Percentiles rank a stretch among this genome's conserved stretches.
phyloP scores from a whole-genome alignment of 2,329 filamentous ascomycete genomes.

The Colletotrichum sp. region DNA sequence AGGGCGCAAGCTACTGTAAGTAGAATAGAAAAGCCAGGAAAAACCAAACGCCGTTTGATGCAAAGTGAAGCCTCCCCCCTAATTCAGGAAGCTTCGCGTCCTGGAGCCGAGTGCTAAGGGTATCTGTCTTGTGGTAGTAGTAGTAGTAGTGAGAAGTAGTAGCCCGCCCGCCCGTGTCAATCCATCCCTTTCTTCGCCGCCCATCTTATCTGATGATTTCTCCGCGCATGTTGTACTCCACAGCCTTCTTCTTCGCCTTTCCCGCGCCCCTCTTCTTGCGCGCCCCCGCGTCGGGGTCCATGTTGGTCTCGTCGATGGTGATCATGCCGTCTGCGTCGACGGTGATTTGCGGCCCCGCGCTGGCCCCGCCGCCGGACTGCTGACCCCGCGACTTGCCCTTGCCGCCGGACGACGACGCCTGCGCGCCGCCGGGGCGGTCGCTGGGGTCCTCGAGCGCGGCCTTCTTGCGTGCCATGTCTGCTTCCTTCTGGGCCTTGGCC shows the following conservation, averaged over 20 bases:
- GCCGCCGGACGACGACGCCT: neutral
- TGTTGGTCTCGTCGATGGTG: conserved; percentile 22
- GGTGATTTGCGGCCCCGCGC: conserved; percentile 9
- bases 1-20: neutral
- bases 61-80: neutral
- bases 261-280: conserved; percentile 37
- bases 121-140: neutral
- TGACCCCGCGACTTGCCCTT: neutral
- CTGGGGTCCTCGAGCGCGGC: conserved; percentile 54
- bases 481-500: conserved; percentile 50
- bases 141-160: neutral
- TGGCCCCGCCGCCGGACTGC: neutral
- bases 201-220: conserved; percentile 18
- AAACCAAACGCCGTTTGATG: neutral
- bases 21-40: neutral
- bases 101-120: neutral
- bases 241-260: conserved; percentile 33
- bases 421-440: conserved; percentile 12
- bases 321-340: conserved; percentile 22
- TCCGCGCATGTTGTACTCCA: conserved; percentile 31
- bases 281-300: conserved; percentile 3
- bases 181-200: neutral
- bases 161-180: neutral
- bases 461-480: conserved; percentile 51
- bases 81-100: neutral